Evolutionary conservation across 441 rosid species (phyloP), one percentile per base, ranked within the genome.

Genomic region (Arabidopsis lyrata): DNA sequence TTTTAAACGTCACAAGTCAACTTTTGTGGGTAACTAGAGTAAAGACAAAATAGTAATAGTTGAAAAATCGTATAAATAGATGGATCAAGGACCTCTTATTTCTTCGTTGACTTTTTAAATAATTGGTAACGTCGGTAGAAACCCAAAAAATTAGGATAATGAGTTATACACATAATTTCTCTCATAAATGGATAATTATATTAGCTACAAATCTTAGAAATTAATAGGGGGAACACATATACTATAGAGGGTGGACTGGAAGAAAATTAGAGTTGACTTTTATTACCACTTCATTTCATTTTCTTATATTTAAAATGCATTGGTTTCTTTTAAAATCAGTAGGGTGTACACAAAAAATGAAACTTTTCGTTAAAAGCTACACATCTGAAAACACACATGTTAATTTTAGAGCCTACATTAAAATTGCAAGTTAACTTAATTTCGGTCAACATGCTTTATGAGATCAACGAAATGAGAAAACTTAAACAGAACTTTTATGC

Each of bases 1-100:
- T 22, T 39, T 20, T 42, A 68, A 9, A 75, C 10, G 69, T 68
- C 39, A 60, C 34, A 42, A 68, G 63, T 75, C 74, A 53, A 75
- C 68, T 18, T 60, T 74, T 38, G 48, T 66, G 38, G 55, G 45
- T 66, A 49, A 66, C 64, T 15, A 35, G 50, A 32, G 48, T 60
- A 53, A 35, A 12, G 69, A 75, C 69, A 61, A 54, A 41, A 54
- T 36, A 62, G 64, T 53, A 29, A 68, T 62, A 2, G 70, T 63
- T 75, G 69, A 75, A 53, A 34, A 34, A 3, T 53, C 22, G 13
- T 41, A 48, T 8, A 12, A 31, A 44, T 42, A 20, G 14, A 14
- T 35, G 52, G 6, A 15, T 22, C 24, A 22, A 22, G 24, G 24
- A 55, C 14, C 49, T 52, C 65, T 18, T 34, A 27, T 44, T 42